Conservation (phyloP, 2,329 filamentous ascomycete species). For the Penicillium sp. region DNA sequence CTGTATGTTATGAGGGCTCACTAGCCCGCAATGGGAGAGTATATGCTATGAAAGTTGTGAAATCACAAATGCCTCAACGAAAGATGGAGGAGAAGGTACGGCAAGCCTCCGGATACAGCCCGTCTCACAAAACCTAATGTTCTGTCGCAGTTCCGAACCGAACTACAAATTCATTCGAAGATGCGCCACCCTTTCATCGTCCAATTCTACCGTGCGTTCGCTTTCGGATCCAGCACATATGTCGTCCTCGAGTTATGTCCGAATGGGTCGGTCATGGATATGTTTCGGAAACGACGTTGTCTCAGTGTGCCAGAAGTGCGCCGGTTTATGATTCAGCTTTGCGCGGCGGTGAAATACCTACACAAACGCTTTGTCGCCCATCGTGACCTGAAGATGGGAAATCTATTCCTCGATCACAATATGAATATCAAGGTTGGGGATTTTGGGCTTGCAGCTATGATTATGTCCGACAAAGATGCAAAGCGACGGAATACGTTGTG, state of each 20-base stretch:
- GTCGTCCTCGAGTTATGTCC: conserved; percentile 91
- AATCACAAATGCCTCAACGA: conserved; percentile 50
- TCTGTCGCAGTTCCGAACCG: conserved; percentile 62
- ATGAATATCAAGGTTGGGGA: conserved; percentile 99
- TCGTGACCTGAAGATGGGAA: conserved; percentile 95
- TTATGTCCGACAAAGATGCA: conserved; percentile 89
- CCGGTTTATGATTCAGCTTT: conserved; percentile 90
- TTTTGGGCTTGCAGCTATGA: conserved; percentile 87
- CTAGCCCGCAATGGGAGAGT: conserved; percentile 45
- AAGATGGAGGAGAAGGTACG: conserved; percentile 54
- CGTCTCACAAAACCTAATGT: conserved; percentile 4
- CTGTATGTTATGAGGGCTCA: conserved; percentile 51
- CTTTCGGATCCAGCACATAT: conserved; percentile 84
- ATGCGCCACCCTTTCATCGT: conserved; percentile 96
- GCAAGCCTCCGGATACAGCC: not conserved
- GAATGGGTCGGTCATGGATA: conserved; percentile 95
- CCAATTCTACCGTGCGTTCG: conserved; percentile 90
- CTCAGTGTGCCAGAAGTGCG: conserved; percentile 92
- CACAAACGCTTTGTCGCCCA: conserved; percentile 95
- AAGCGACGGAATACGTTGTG: conserved; percentile 86
- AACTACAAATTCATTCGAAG: conserved; percentile 97
- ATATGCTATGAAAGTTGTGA: conserved; percentile 53
- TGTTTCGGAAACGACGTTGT: conserved; percentile 88
- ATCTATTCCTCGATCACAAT: conserved; percentile 87
- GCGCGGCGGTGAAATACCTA: conserved; percentile 96